Evolutionary conservation across 2,329 filamentous ascomycete species (phyloP).

Genomic region (Aureobasidium sp.): DNA sequence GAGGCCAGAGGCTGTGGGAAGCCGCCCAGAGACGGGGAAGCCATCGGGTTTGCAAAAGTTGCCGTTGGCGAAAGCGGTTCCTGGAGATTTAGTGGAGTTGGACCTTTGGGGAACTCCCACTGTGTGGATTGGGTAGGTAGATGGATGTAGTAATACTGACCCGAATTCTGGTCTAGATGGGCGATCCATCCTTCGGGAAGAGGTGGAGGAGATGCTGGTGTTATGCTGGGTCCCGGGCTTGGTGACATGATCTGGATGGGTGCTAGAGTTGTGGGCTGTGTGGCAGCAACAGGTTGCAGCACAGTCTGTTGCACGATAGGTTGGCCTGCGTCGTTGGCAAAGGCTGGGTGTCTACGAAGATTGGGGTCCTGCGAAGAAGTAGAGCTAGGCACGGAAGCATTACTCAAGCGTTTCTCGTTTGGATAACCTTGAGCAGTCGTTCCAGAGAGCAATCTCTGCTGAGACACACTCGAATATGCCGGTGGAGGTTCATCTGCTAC

Average conservation of each 20-base stretch:
- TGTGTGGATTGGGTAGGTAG: conserved; percentile 91
- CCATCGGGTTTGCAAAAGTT: conserved; percentile 38
- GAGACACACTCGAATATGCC: conserved; percentile 76
- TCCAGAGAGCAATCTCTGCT: conserved; percentile 32
- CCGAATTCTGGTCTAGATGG: conserved; percentile 88
- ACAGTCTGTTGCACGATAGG: conserved; percentile 39
- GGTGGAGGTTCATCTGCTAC: conserved; percentile 79
- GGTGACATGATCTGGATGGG: conserved; percentile 36
- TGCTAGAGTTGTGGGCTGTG: conserved; percentile 38
- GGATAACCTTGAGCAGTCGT: conserved; percentile 55
- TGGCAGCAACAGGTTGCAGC: conserved; percentile 40
- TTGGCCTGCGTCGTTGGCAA: conserved; percentile 69
- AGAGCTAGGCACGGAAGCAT: conserved; percentile 19
- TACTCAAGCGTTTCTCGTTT: conserved; percentile 62
- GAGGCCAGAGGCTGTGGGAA: conserved; percentile 63
- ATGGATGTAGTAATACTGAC: conserved; percentile 98
- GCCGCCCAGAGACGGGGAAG: conserved; percentile 39
- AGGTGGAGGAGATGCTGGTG: conserved; percentile 79
- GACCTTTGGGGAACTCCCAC: conserved; percentile 97
- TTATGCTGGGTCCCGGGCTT: conserved; percentile 38
- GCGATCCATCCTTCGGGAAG: conserved; percentile 98
- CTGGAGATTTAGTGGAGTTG: conserved; percentile 80
- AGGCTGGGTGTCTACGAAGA: conserved; percentile 67
- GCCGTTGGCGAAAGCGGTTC: conserved; percentile 77
- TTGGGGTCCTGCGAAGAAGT: conserved; percentile 19